These are phyloP conservation scores for Gastrodia elata DNA, from an alignment of 106 monocot genomes.

Conservation along the genomic window DNA sequence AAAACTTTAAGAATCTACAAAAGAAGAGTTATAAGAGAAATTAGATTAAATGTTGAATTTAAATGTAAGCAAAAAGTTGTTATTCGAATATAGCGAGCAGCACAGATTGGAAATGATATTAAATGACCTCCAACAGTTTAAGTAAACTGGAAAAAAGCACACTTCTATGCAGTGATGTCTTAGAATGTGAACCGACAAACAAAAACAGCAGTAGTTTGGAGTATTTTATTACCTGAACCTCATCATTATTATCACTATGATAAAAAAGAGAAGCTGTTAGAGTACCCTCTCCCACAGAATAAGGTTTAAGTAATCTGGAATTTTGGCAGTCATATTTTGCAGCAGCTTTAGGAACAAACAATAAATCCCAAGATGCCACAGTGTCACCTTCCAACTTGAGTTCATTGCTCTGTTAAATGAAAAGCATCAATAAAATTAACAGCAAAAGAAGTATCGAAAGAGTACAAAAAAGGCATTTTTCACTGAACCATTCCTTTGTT, in stretches of 20 bases:
- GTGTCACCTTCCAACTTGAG: conserved; percentile 44
- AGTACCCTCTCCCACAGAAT: conserved; percentile 48
- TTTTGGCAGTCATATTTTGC: conserved; percentile 32
- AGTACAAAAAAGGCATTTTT: neutral
- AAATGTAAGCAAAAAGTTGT: neutral
- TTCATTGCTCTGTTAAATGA: conserved; percentile 45
- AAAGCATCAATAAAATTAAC: neutral
- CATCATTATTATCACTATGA: conserved; percentile 28
- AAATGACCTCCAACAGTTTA: neutral
- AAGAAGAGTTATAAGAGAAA: neutral
- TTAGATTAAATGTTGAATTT: neutral
- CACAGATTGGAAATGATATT: neutral
- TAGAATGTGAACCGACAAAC: neutral
- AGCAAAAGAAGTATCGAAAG: neutral
- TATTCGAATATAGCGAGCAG: neutral
- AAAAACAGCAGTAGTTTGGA: conserved; percentile 6
- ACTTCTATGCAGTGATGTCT: neutral
- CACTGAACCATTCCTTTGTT: neutral
- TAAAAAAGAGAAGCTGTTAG: conserved; percentile 65
- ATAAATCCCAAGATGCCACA: conserved; percentile 42
- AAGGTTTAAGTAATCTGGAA: conserved; percentile 58
- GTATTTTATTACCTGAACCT: conserved; percentile 38
- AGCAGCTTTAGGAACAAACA: conserved; percentile 20
- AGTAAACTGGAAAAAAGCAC: neutral
- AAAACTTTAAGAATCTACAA: conserved; percentile 58